Conservation (phyloP, 768 basidiomycete genomes). For the Psilocybe subaeruginosa region DNA sequence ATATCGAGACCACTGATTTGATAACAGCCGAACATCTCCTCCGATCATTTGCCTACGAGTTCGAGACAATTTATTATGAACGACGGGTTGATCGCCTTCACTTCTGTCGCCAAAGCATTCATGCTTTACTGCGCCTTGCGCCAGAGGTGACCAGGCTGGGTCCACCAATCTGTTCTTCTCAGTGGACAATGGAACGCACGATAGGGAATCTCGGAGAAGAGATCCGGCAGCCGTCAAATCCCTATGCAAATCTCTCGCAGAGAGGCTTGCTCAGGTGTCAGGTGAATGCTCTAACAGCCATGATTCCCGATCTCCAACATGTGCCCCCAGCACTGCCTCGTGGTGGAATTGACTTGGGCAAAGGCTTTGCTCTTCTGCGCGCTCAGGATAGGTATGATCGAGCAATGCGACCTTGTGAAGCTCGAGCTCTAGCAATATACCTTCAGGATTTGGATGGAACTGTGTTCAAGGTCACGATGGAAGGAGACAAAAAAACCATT, state of each 20-base stretch:
- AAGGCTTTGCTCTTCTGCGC: background rate
- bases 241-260: constrained; percentile 17
- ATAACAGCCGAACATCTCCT: constrained; percentile 19
- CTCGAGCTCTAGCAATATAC: background rate
- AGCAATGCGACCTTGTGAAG: background rate
- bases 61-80: constrained; percentile 37
- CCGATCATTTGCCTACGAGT: constrained; percentile 27
- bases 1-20: constrained; percentile 19
- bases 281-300: constrained; percentile 14
- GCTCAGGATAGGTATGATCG: background rate
- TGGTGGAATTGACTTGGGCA: background rate
- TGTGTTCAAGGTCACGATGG: constrained; percentile 27
- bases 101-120: constrained; percentile 34
- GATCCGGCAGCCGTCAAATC: constrained; percentile 20
- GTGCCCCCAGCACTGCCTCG: background rate
- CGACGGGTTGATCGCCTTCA: constrained; percentile 30
- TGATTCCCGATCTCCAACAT: constrained; percentile 10
- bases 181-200: constrained; percentile 34
- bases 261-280: constrained; percentile 10
- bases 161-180: constrained; percentile 14
- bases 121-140: constrained; percentile 29
- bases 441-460: background rate
- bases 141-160: constrained; percentile 27
- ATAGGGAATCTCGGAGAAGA: constrained; percentile 33
- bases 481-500: constrained; percentile 29